Base-by-base conservation (phyloP, 1,139 yeast species). In the Scheffersomyces quercinus region DNA sequence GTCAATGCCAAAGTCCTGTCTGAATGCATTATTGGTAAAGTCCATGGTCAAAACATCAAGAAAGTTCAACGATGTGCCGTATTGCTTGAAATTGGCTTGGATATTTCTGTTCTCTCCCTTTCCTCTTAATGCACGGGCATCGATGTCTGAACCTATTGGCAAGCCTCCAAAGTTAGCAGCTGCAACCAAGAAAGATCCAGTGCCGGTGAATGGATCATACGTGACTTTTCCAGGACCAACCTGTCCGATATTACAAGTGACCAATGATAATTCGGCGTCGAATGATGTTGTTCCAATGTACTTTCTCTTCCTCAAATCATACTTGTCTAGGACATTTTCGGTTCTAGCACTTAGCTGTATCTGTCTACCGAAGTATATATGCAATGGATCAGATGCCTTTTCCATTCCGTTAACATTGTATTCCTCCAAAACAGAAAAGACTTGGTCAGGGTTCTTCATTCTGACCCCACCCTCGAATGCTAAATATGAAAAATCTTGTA, bases 211-310 rank as follows among this genome's bases (percentile, higher is more conserved):
- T 11, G 99, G 99, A 65, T 93, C 99, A 59, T 89, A 93, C 55
- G 87, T 80, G 5, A 90, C 60, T 43, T 83, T 79, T 0, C 85
- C 87, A 0, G 76, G 71, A 29, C 67, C 72, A 9, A 85, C 88
- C 50, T 87, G 91, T 0, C 89, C 96, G 43, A 93, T 77, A 59
- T 93, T 93, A 59, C 96, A 87, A 13, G 95, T 83, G 12, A 90
- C 85, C 39, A 91, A 65, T 0, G 97, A 83, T 50, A 85, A 67
- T 56, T 85, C 95, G 0, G 97, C 96, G 54, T 93, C 99, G 65
- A 93, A 93, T 9, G 97, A 88, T 0, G 99, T 93, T 11, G 99
- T 93, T 1, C 99, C 99, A 48, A 90, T 91, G 58, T 88, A 90
- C 42, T 82, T 85, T 56, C 99, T 77, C 54, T 84, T 83, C 59